Base-by-base conservation (phyloP, 2,329 filamentous ascomycete genomes). In the Fusarium sp. region DNA sequence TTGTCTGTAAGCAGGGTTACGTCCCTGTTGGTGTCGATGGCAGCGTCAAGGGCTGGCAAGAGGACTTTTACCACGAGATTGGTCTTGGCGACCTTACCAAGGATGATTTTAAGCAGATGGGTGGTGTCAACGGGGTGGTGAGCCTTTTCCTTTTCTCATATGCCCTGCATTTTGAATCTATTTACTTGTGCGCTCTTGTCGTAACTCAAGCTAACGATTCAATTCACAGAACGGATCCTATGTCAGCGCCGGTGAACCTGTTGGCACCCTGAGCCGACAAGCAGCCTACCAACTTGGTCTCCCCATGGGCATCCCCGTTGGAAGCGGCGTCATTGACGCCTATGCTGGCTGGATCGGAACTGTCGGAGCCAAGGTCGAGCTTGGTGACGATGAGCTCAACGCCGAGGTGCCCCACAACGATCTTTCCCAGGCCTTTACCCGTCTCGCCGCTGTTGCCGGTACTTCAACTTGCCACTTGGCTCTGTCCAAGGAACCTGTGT, bases 331-430 rank as follows among this genome's bases (percentile, higher is more conserved):
- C 73, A 99, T 99, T 79, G 96, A 99, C 81, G 96, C 96, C 20
- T 99, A 99, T 79, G 96, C 96, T 68, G 96, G 96, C 73, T 99
- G 96, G 96, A 96, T 99, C 76, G 96, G 96, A 70, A 98, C 96
- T 1, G 96, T 99, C n/a, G 96, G 96, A 67, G 96, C 96, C 69
- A 98, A 98, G 83, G 94, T 98, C 77, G 89, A 94, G 74, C 89
- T 97, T 17, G 87, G 88, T 44, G 77, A 81, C 38, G 90, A 93
- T 64, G 88, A 92, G 56, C 87, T 96, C 42, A 92, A 92, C 80
- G 86, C 89, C 68, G 88, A 88, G 38, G 87, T 88, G 6, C 88
- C 93, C 2, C 91, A 93, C 79, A 97, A 97, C 83, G 94, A 97
- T 80, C 90, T 96, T n/a, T 90, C 92, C 3, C 95, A 98, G 83